Base-by-base conservation (phyloP, 441 rosid species). In the Brassica hybrid region DNA sequence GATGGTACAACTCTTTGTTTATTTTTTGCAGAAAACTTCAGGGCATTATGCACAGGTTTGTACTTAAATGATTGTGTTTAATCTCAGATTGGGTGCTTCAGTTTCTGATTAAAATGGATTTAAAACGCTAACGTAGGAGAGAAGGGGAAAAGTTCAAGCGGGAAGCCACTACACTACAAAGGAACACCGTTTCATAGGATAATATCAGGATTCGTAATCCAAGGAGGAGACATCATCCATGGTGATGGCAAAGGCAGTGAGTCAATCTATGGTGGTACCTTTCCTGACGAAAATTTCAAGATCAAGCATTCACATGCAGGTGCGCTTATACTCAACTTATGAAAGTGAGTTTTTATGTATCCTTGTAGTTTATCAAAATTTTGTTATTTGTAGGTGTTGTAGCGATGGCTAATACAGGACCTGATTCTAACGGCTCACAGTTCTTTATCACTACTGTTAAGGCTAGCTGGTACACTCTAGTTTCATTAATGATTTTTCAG, bases 371-470 rank as follows among this genome's bases (percentile, higher is more conserved):
- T 68, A 19, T 61, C 5, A 10, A 12, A 66, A 56, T n/a, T n/a
- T n/a, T n/a, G n/a, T n/a, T n/a, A n/a, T n/a, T n/a, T 79, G 56
- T 74, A 92, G 98, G 98, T 69, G 91, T 84, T 60, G 94, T 95
- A 75, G 91, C 98, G 17, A 95, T 95, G 99, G 98, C 82, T 71
- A 95, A 93, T 84, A 79, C 96, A 23, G 97, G 98, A 61, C 94
- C 94, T 0, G 89, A 91, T 83, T 90, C 97, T 59, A 95, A 93
- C 74, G 99, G 99, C 73, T 95, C 94, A 0, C 98, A 95, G 87
- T 95, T 95, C 83, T 93, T 90, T 73, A 91, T 95, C 78, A 91
- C 97, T 67, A 89, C 98, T 0, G 83, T 95, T 66, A 95, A 95
- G 84, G 88, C 99, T 80, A 86, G 92, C 86, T 95, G 99, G 99